Evolutionary conservation across 2,329 filamentous ascomycete genomes (phyloP), one percentile per base, ranked within the genome.

Genomic region (Calycina marina): DNA sequence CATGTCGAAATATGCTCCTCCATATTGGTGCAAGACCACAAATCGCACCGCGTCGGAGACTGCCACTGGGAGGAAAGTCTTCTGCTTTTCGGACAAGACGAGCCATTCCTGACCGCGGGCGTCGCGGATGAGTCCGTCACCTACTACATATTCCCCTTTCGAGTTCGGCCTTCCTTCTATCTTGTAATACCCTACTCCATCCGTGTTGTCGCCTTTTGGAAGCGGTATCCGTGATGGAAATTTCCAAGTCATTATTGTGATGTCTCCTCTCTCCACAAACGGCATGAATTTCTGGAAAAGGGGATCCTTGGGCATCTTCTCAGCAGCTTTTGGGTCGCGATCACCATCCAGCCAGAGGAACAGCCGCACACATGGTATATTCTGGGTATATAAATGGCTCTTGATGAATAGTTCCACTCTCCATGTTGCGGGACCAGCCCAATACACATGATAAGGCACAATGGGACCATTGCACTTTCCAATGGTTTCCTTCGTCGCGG

Each of bases 41-140:
- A 69, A 69, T 30, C 65, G 57, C 5, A 68, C 61, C 4, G 65
- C 65, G 45, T 69, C 65, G 1, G 65, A 67, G 20, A 69, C 63
- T n/a, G 65, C 65, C 6, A 68, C 64, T 0, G 65, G 64, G n/a
- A 69, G 54, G 48, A 68, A 69, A 2, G 64, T 67, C 62, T 67
- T 67, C 44, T 68, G 64, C 46, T 65, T 67, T 16, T 62, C 57
- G 0, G 62, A 63, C 30, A 69, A 52, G 8, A 63, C 61, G 6
- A 69, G 53, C 63, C 63, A 69, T 39, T 67, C 62, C 36, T 65
- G 62, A 13, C 61, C 62, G 22, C 55, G 48, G 17, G 52, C 54
- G 45, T 67, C 62, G 29, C 65, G 56, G 24, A 67, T 51, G 20
- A 68, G 58, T 31, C 64, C 64, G 39, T 69, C 65, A 3, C 60